Conservation (phyloP, 2,329 filamentous ascomycete species). For the Scortechinia acanthostroma region DNA sequence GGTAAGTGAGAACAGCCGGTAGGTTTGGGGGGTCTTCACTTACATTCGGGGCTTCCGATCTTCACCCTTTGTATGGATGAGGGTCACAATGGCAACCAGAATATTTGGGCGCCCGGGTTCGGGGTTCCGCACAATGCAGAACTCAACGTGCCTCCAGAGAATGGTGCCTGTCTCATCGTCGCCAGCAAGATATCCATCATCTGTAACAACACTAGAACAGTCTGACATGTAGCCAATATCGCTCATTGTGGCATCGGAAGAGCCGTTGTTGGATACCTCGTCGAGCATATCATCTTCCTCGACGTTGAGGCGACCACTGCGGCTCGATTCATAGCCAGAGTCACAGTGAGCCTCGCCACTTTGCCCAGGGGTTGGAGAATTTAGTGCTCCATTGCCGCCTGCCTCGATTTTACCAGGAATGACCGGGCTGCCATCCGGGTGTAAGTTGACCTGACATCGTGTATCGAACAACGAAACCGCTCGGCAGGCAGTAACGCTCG, state of each 20-base stretch:
- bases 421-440: slow-evolving; percentile 2
- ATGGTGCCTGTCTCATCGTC: slow-evolving; percentile 9
- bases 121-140: slow-evolving; percentile 10
- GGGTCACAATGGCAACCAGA: slow-evolving; percentile 8
- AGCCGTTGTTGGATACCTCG: not conserved
- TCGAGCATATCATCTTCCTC: not conserved
- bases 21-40: slow-evolving; percentile 3
- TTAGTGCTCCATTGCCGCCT: not conserved
- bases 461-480: slow-evolving; percentile 10
- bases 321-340: not conserved
- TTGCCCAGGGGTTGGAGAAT: not conserved
- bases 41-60: slow-evolving; percentile 11
- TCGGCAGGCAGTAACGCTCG: slow-evolving; percentile 8
- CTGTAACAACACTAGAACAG: slow-evolving; percentile 7
- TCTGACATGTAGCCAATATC: slow-evolving; percentile 8
- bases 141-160: slow-evolving; percentile 10
- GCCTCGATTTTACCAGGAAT: not conserved
- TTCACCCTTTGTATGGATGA: slow-evolving; percentile 11
- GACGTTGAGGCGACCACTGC: not conserved
- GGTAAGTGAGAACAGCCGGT: slow-evolving; percentile 4
- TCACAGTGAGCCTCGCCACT: not conserved
- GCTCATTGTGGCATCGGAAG: not conserved
- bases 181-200: slow-evolving; percentile 10
- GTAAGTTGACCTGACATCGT: slow-evolving; percentile 4
- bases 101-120: slow-evolving; percentile 6